Evolutionary conservation across 331 rosid genomes (phyloP).

Genomic region (Dryas integrifolia): DNA sequence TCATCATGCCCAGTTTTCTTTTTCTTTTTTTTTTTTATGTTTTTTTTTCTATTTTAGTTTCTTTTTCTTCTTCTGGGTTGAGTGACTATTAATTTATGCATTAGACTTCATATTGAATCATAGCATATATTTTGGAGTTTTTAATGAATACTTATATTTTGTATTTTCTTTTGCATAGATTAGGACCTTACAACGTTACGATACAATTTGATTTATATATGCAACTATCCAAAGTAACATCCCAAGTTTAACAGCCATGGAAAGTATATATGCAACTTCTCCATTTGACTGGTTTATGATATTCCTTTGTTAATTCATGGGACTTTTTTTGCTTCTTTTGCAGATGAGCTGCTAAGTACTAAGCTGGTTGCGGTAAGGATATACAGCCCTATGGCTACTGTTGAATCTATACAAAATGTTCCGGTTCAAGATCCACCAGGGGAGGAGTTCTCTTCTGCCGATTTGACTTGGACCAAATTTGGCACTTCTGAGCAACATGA

Average conservation of each 20-base stretch:
- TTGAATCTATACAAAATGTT: slow-evolving; percentile 63
- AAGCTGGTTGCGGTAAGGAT: background rate
- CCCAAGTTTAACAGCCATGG: background rate
- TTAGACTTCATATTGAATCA: background rate
- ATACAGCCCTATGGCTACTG: slow-evolving; percentile 46
- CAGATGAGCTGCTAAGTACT: slow-evolving; percentile 21
- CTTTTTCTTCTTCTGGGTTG: background rate
- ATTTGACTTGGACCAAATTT: slow-evolving; percentile 84
- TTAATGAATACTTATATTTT: background rate
- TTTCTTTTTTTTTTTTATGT: too few species aligned
- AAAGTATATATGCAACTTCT: background rate
- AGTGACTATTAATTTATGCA: background rate
- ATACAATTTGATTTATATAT: background rate
- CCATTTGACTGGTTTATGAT: background rate
- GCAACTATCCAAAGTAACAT: background rate
- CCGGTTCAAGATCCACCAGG: slow-evolving; percentile 80
- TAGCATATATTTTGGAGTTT: background rate
- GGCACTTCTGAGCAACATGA: slow-evolving; percentile 70
- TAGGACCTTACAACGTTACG: background rate
- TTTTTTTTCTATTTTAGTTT: background rate
- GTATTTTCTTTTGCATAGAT: background rate
- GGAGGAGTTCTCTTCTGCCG: slow-evolving; percentile 74
- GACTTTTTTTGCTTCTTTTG: slow-evolving; percentile 5
- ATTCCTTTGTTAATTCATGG: background rate
- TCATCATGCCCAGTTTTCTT: background rate